Evolutionary conservation across 169 alveolate genomes (phyloP), one percentile per base, ranked within the genome.

Genomic region (Plasmodium inui): DNA sequence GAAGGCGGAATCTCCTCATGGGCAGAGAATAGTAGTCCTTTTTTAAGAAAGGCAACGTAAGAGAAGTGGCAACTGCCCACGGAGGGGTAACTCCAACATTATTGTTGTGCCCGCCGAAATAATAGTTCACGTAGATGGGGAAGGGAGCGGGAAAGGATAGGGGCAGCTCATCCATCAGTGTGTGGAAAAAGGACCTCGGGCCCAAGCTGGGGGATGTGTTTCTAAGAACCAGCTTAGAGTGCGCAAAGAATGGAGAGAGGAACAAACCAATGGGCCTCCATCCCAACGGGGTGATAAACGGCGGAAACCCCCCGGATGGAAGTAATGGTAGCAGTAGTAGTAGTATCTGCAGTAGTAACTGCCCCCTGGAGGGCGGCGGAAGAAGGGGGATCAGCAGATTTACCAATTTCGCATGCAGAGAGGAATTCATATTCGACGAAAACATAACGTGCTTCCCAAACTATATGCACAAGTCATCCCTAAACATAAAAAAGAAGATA

Each of bases 381-480:
- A 74, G 3, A 74, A 6, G 44, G 55, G 22, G 5, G 22, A 32
- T 22, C 28, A 26, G 19, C 17, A 79, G 22, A 67, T 89, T 61
- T 34, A 22, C 32, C 46, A 85, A 89, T 78, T 89, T 89, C 82
- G 26, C 50, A 3, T 78, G 90, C 61, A 78, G 94, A 79, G 83
- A 89, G 9, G 53, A 55, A 37, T 89, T 89, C 46, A 78, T 32
- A n/a, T 89, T 57, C 82, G 94, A 89, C 50, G 76, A 22, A 41
- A 89, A 89, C 82, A 79, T 89, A 22, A 89, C 94, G 5, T 89
- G 94, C 72, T 89, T 89, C 71, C 94, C 94, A 19, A 89, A 89
- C 53, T 89, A 89, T 50, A 89, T 89, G 94, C 94, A 89, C 57
- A 89, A 89, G 73, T 55, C 94, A 39, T 89, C 94, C 30, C n/a